Percentiles rank a stretch among this genome's conserved stretches.
phyloP scores from a whole-genome alignment of 73 alveolate species.

The Paramecium pentaurelia region DNA sequence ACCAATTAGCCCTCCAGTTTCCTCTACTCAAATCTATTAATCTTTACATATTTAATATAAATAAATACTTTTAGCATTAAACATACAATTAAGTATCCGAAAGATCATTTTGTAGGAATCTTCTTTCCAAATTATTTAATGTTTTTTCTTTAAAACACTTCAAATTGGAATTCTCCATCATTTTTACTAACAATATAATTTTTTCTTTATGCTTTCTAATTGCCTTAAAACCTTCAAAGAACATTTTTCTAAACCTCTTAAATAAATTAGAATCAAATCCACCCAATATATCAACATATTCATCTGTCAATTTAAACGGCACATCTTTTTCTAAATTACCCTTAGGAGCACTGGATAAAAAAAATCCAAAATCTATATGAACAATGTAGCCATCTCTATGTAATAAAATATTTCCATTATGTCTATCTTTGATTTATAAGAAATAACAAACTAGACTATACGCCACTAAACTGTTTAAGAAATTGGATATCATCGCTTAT shows the following conservation, averaged over 20 bases:
- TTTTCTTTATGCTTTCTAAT: constrained; percentile 80
- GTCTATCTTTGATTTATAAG: constrained; percentile 93
- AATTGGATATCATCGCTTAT: constrained; percentile 62
- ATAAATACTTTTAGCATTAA: neutral
- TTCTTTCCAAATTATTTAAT: neutral
- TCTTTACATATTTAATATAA: neutral
- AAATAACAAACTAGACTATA: constrained; percentile 86
- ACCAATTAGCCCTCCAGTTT: constrained; percentile 64
- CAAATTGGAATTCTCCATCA: constrained; percentile 81
- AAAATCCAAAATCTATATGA: constrained; percentile 95
- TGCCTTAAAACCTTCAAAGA: constrained; percentile 58
- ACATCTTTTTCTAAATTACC: constrained; percentile 92
- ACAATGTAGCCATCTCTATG: constrained; percentile 90
- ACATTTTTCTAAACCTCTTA: constrained; percentile 41
- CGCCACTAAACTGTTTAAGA: constrained; percentile 67
- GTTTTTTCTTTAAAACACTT: neutral
- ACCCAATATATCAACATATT: constrained; percentile 86
- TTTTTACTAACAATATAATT: constrained; percentile 82
- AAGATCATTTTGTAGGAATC: neutral
- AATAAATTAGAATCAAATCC: constrained; percentile 69
- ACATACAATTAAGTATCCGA: neutral
- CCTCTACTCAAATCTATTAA: constrained; percentile 22
- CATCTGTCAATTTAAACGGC: constrained; percentile 93
- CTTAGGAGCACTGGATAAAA: constrained; percentile 85
- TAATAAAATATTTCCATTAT: constrained; percentile 91